Base-by-base conservation (phyloP, 768 basidiomycete species). In the Nidularia sp. region DNA sequence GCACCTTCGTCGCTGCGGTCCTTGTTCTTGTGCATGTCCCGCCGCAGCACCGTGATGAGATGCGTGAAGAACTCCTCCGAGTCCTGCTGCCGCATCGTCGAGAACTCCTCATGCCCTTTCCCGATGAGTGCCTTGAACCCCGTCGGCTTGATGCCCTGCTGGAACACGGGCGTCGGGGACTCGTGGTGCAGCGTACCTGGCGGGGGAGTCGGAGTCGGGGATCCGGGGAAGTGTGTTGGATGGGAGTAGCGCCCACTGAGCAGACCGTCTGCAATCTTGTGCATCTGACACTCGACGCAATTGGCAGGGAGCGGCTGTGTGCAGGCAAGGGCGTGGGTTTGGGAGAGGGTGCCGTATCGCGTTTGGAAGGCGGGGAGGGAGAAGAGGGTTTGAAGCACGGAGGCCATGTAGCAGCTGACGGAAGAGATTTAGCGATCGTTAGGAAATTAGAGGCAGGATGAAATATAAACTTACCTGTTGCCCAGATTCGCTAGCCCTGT, bases 21-120 rank as follows among this genome's bases (percentile, higher is more conserved):
- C 56, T 64, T 78, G 59, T 62, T 65, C 58, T 80, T 82, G 55
- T 81, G 79, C 35, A 76, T 74, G 57, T 90, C 78, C 57, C 88
- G 74, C 52, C 91, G 75, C 9, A 99, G 68, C 15, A 81, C 75
- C 4, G 83, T 85, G 49, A 98, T 60, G 1, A 98, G 71, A 68
- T 96, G 83, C 34, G 82, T 78, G 50, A 99, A 78, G 71, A 98
- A 98, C 69, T 98, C 96, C 62, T 96, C 93, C 4, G 94, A 85
- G 61, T 99, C 97, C 64, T 98, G 97, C 67, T 99, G 96, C 49
- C 83, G 79, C 95, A 98, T 98, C 45, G 95, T 98, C 34, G 89
- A 76, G 61, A 98, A 98, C 69, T 98, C 97, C 33, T 81, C 81
- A 61, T 98, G 97, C 1, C 92, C 93, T 58, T 88, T 90, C 2